Evolutionary conservation across 1,284 basidiomycete genomes (phyloP).

Genomic region (Bjerkandera adusta): DNA sequence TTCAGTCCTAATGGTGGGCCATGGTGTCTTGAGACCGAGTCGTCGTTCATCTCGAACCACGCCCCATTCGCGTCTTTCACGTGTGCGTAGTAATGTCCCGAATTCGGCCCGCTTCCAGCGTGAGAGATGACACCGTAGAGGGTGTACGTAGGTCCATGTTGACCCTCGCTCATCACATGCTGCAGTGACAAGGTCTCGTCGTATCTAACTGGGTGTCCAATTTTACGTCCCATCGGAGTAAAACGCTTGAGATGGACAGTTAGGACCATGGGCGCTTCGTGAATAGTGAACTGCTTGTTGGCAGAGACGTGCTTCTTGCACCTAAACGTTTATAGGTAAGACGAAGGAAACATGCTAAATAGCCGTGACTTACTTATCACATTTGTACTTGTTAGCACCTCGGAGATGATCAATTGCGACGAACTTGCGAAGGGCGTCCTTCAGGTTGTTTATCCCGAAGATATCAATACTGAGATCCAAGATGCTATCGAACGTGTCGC

Average conservation of each 20-base stretch:
- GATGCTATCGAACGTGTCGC: conserved; percentile 96
- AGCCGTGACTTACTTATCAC: conserved; percentile 74
- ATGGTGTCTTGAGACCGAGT: conserved; percentile 53
- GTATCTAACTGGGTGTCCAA: conserved; percentile 77
- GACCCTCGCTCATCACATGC: conserved; percentile 81
- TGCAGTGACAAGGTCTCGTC: conserved; percentile 77
- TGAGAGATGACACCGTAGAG: conserved; percentile 94
- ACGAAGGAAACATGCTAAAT: conserved; percentile 31
- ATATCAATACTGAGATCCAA: conserved; percentile 94
- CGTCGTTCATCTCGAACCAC: conserved; percentile 97
- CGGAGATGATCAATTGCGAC: conserved; percentile 81
- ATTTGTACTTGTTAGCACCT: conserved; percentile 96
- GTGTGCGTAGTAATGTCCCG: conserved; percentile 93
- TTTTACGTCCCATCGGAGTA: conserved; percentile 86
- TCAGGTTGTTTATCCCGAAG: conserved; percentile 58
- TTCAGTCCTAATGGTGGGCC: conserved; percentile 59
- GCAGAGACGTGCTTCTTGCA: conserved; percentile 89
- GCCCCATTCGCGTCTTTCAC: conserved; percentile 70
- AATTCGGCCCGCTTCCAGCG: conserved; percentile 89
- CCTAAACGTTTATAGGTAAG: conserved; percentile 38
- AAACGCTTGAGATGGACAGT: conserved; percentile 98
- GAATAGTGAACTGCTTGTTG: conserved; percentile 85
- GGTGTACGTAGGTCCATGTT: conserved; percentile 77
- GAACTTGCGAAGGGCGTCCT: conserved; percentile 82
- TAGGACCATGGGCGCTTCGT: conserved; percentile 87